phyloP scores from a whole-genome alignment of 176 grass and related monocot genomes.

The Paspalum vaginatum region DNA sequence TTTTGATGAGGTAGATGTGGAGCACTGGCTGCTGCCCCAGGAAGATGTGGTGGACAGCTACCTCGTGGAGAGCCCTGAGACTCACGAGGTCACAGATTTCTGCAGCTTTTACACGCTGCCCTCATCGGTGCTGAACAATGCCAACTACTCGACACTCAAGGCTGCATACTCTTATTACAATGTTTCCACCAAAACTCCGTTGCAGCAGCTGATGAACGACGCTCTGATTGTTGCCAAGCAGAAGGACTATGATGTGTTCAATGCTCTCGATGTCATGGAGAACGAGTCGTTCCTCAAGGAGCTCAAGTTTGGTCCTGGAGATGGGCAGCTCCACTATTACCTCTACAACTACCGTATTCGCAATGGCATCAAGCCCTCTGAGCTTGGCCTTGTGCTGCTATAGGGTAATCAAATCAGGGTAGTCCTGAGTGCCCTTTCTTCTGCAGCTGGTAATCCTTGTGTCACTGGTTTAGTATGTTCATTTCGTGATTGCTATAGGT shows the following conservation, averaged over 20 bases:
- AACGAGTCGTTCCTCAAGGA: slow-evolving; percentile 92
- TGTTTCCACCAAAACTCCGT: slow-evolving; percentile 79
- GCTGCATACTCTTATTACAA: slow-evolving; percentile 98
- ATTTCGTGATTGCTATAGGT: slow-evolving; percentile 34
- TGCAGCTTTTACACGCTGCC: slow-evolving; percentile 97
- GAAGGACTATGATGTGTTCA: slow-evolving; percentile 95
- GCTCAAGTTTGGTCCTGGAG: slow-evolving; percentile 95
- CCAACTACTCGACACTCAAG: slow-evolving; percentile 77
- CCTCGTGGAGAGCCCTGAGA: slow-evolving; percentile 95
- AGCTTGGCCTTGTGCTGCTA: slow-evolving; percentile 93
- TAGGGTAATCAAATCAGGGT: slow-evolving; percentile 44
- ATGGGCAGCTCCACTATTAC: slow-evolving; percentile 98
- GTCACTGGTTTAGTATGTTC: slow-evolving; percentile 24
- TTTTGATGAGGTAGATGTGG: slow-evolving; percentile 96
- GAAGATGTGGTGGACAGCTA: slow-evolving; percentile 95
- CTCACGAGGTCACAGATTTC: slow-evolving; percentile 94
- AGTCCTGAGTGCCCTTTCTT: slow-evolving; percentile 28
- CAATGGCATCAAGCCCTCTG: slow-evolving; percentile 72
- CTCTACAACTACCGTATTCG: slow-evolving; percentile 89
- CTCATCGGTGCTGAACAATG: slow-evolving; percentile 90
- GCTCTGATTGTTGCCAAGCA: slow-evolving; percentile 90
- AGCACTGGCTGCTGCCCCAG: slow-evolving; percentile 89
- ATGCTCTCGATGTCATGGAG: slow-evolving; percentile 95
- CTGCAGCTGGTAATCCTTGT: slow-evolving; percentile 41
- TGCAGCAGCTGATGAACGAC: slow-evolving; percentile 96